Percentiles rank a stretch among this genome's conserved stretches.
Evolutionary conservation across 495 filamentous ascomycete species (phyloP).

Genomic region (Durotheca rogersii): DNA sequence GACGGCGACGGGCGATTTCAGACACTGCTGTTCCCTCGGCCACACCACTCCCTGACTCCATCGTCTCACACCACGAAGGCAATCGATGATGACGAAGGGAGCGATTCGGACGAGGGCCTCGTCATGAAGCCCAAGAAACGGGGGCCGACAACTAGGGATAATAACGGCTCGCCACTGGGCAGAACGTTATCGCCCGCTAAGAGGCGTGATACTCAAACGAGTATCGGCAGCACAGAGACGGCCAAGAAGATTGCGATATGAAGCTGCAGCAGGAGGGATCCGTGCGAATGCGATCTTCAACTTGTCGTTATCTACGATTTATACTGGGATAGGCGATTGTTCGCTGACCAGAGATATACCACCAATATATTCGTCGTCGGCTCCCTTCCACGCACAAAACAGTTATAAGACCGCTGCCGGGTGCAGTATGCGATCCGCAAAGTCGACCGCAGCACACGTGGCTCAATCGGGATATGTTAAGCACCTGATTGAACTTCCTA

Average conservation of each 20-base stretch:
- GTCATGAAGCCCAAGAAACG: constrained; percentile 44
- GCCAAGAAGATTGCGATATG: constrained; percentile 53
- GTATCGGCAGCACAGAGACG: constrained; percentile 56
- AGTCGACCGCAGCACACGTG: background rate
- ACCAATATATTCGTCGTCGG: no score
- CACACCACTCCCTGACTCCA: constrained; percentile 29
- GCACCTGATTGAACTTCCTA: no score
- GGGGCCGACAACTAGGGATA: constrained; percentile 17
- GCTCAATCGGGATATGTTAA: no score
- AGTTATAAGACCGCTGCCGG: no score
- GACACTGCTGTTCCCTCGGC: constrained; percentile 27
- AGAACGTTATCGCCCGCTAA: constrained; percentile 36
- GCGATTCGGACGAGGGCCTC: constrained; percentile 57
- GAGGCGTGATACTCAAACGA: constrained; percentile 53
- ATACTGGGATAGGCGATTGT: no score
- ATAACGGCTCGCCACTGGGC: constrained; percentile 33
- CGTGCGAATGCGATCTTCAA: background rate
- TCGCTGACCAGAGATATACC: no score
- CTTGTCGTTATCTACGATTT: background rate
- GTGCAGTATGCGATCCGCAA: no score
- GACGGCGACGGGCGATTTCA: constrained; percentile 37
- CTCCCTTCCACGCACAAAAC: no score
- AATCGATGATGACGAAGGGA: constrained; percentile 55
- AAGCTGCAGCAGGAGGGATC: constrained; percentile 16
- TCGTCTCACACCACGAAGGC: constrained; percentile 30